These are phyloP conservation scores for Xylaria polymorpha DNA, from an alignment of 2,329 filamentous ascomycete species.

Conservation along the genomic window DNA sequence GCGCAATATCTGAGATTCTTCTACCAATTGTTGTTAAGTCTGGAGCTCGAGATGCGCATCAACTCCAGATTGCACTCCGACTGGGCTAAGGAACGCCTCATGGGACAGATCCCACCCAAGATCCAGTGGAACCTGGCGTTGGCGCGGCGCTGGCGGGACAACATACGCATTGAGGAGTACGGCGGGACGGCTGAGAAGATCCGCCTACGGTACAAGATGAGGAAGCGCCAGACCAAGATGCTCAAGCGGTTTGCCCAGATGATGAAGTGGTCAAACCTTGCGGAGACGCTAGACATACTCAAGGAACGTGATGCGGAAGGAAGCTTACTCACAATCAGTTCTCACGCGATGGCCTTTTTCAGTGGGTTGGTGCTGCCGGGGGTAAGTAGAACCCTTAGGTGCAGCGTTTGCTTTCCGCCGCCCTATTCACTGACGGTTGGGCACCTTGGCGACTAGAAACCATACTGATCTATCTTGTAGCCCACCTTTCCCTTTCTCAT, in stretches of 20 bases:
- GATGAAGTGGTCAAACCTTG: constrained; percentile 82
- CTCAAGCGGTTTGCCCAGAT: constrained; percentile 75
- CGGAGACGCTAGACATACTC: constrained; percentile 71
- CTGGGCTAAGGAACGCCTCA: constrained; percentile 71
- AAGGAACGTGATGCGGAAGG: constrained; percentile 69
- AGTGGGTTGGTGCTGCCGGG: constrained; percentile 79
- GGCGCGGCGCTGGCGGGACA: constrained; percentile 78
- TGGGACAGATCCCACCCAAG: constrained; percentile 73
- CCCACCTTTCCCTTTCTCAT: constrained; percentile 77
- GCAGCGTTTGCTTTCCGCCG: not conserved
- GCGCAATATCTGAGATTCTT: constrained; percentile 74
- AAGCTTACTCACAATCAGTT: constrained; percentile 69
- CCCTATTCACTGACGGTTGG: not conserved
- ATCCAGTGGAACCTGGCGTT: constrained; percentile 79
- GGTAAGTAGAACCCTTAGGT: constrained; percentile 54
- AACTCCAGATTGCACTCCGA: constrained; percentile 71
- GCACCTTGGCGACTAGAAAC: not conserved
- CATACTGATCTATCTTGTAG: constrained; percentile 49
- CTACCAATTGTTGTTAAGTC: constrained; percentile 78
- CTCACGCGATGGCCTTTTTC: constrained; percentile 82
- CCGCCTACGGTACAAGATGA: constrained; percentile 71
- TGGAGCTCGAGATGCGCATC: constrained; percentile 78
- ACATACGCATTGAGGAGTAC: constrained; percentile 73
- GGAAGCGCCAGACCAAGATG: constrained; percentile 75
- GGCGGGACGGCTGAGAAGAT: constrained; percentile 67